Evolutionary conservation across 495 filamentous ascomycete genomes (phyloP), one percentile per base, ranked within the genome.

Genomic region (Astrocystis sublimbata): DNA sequence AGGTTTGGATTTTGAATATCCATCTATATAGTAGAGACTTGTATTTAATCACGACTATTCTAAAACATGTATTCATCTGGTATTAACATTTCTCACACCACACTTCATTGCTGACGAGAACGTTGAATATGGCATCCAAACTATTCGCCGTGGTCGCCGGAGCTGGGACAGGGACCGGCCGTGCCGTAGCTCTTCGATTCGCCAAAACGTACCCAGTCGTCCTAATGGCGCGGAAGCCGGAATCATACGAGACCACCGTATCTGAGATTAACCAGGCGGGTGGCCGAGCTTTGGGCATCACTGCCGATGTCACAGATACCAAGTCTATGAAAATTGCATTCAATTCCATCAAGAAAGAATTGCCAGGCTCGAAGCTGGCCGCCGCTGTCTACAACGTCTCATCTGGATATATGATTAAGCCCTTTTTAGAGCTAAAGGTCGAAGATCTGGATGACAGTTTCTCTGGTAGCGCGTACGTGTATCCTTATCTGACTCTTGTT

Each of bases 331-430:
- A 76, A 26, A 70, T 73, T 3, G 88, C 90, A 8, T 86, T 93
- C 58, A 77, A 81, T n/a, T 70, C 83, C 62, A 88, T 92, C 66
- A 73, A 80, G 54, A 71, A 83, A 58, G 76, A 87, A 62, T 84
- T 75, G 1, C 63, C 71, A 9, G 76, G 64, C 12, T 65, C 64
- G 30, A 75, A 79, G n/a, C 69, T 88, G 2, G 90, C 87, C 9
- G 92, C 89, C 0, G 91, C 91, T 0, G 75, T 96, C 2, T 96
- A 89, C 69, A 96, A 96, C 68, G 84, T 86, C 12, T 40, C 51
- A 13, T 55, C 51, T 43, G 41, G 10, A 23, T 89, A 91, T 61
- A 77, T 86, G 6, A 78, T 83, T 38, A 94, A 93, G 78, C 90
- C 92, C 2, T 96, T 97, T 68, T 76, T 96, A 17, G 92, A 96